Base-by-base conservation (phyloP, 2,329 filamentous ascomycete genomes). In the Calonectria pauciramosa region DNA sequence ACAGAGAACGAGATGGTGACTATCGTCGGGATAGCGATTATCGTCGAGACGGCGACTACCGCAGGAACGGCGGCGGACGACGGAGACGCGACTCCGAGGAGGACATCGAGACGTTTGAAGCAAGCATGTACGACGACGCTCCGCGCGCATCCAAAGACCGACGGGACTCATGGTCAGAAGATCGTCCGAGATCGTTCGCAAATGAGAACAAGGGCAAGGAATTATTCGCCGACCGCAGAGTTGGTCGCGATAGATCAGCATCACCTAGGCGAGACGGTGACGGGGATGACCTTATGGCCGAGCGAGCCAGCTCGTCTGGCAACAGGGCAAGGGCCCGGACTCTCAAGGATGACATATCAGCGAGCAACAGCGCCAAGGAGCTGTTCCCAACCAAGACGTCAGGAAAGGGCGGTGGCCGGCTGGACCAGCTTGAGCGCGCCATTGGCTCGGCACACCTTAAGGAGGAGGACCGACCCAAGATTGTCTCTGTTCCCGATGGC, bases 61-160 rank as follows among this genome's bases (percentile, higher is more conserved):
- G 82, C 44, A 79, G 81, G 51, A 79, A 83, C 26, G 84, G 86
- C 30, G 86, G 87, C 56, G 36, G 56, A 76, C 85, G 86, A 56
- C 86, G 86, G 73, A 84, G 86, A 63, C 88, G 88, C 65, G 75
- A 76, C 54, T 81, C 80, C 60, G 86, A 84, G 9, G 89, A 91
- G 7, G 87, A 89, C 44, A 86, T 90, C 44, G 87, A 88, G 73
- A 85, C 87, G 0, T 96, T 95, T 79, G 92, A 94, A 80, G 94
- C 93, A 44, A 94, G 91, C 80, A 94, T 98, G 88, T 98, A 97
- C 84, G 95, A 97, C 77, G 95, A 98, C 80, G 90, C 85, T 20
- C 85, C 87, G 28, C 85, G 83, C 13, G 71, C 80, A 2, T 65
- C 81, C 41, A 76, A 68, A n/a, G 77, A 79, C 64, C 78, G 81